Percentiles rank a stretch among this genome's conserved stretches.
Evolutionary conservation across 345 rosid species (phyloP).

Genomic region (Garcia nutans): DNA sequence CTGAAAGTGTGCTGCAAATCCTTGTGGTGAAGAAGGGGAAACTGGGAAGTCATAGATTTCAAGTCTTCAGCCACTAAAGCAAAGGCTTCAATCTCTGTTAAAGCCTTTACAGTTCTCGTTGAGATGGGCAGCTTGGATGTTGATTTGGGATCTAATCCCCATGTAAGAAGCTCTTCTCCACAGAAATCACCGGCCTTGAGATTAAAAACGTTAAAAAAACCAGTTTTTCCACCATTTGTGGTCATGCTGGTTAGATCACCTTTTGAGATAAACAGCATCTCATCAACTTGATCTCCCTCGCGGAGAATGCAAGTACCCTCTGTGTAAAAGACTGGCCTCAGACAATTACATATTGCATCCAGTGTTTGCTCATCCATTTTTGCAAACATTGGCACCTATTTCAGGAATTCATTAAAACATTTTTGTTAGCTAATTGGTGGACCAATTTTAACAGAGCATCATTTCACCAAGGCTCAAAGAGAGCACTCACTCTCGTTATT

Average conservation of each 20-base stretch:
- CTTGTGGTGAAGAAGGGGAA: conserved; percentile 29
- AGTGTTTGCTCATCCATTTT: conserved; percentile 41
- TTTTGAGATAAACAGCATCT: conserved; percentile 30
- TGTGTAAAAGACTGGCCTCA: conserved; percentile 26
- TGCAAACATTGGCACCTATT: conserved; percentile 66
- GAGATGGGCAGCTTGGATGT: conserved; percentile 29
- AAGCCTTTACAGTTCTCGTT: conserved; percentile 29
- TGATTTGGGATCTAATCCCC: conserved; percentile 34
- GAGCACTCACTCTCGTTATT: conserved; percentile 58
- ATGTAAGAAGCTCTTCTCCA: conserved; percentile 33
- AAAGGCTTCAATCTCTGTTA: conserved; percentile 29
- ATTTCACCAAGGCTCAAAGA: not conserved
- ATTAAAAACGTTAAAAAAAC: conserved; percentile 20
- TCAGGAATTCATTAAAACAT: not conserved
- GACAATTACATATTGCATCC: conserved; percentile 32
- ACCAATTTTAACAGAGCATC: not conserved
- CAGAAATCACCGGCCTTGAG: conserved; percentile 30
- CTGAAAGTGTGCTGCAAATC: conserved; percentile 29
- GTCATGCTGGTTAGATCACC: conserved; percentile 23
- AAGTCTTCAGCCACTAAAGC: conserved; percentile 27
- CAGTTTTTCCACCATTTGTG: conserved; percentile 32
- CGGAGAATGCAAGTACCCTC: conserved; percentile 24
- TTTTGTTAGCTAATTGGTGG: not conserved
- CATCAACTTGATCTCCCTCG: conserved; percentile 33
- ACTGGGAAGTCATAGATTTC: conserved; percentile 32